Evolutionary conservation across 352 stramenopile genomes (phyloP).

Genomic region (Globisporangium okanoganense): DNA sequence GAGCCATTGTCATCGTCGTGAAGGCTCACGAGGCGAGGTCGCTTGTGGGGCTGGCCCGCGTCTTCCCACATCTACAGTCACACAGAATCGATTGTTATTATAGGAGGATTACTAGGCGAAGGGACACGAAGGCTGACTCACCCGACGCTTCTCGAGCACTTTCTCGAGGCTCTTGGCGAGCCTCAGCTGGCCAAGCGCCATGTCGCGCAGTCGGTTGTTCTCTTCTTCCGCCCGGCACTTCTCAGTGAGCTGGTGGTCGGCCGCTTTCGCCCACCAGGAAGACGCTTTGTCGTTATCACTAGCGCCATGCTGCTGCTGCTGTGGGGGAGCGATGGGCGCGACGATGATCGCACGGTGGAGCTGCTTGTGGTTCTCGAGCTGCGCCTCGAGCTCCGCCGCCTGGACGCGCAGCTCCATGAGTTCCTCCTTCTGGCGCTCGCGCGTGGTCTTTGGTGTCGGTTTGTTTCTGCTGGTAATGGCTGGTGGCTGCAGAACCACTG

Average conservation of each 20-base stretch:
- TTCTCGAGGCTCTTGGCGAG: slow-evolving; percentile 22
- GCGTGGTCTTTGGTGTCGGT: slow-evolving; percentile 6
- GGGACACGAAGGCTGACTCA: neutral
- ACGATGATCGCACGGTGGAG: neutral
- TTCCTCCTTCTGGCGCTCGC: slow-evolving; percentile 11
- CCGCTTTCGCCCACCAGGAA: slow-evolving; percentile 7
- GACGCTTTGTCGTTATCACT: neutral
- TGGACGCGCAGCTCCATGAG: neutral
- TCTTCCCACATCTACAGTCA: slow-evolving; percentile 5
- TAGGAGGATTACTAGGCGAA: neutral
- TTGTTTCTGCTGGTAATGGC: neutral
- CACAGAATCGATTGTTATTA: neutral
- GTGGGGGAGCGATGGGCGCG: neutral
- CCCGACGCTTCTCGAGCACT: slow-evolving; percentile 18
- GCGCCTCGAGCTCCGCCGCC: slow-evolving; percentile 3
- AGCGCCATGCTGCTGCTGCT: neutral
- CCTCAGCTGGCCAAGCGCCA: slow-evolving; percentile 9
- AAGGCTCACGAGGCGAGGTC: neutral
- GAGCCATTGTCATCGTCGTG: neutral
- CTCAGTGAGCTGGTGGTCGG: neutral
- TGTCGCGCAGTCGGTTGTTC: slow-evolving; percentile 6
- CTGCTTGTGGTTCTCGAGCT: slow-evolving; percentile 3
- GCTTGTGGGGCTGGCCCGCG: neutral
- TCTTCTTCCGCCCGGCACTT: neutral
- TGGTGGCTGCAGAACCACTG: too few species aligned